Evolutionary conservation across 2,329 filamentous ascomycete species (phyloP).

Genomic region (Neopestalotiopsis sp.): DNA sequence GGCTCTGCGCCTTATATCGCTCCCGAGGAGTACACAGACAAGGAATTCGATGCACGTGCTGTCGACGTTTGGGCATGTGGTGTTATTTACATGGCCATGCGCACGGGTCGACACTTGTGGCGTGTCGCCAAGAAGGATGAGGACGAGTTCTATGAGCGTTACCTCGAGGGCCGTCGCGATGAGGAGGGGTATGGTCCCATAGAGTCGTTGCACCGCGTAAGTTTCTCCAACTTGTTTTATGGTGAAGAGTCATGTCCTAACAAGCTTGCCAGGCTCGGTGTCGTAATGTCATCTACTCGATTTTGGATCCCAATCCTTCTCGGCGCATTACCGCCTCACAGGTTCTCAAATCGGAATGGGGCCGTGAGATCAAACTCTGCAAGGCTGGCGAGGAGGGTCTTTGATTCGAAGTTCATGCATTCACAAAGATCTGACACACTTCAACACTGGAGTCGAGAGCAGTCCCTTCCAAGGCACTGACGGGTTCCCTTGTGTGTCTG

Average conservation of each 20-base stretch:
- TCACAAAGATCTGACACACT: neutral
- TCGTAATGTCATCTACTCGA: conserved; percentile 98
- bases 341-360: conserved; percentile 98
- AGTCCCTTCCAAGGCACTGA: neutral
- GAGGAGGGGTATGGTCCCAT: conserved; percentile 97
- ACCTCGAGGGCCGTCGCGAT: conserved; percentile 89
- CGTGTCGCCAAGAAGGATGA: conserved; percentile 96
- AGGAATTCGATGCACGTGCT: conserved; percentile 95
- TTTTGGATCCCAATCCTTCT: conserved; percentile 90
- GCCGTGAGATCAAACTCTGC: conserved; percentile 95
- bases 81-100: conserved; percentile 99
- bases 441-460: neutral
- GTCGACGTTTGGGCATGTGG: conserved; percentile 98
- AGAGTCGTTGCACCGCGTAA: conserved; percentile 91
- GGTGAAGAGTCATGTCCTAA: neutral
- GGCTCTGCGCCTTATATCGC: conserved; percentile 97
- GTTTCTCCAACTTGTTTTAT: conserved; percentile 41
- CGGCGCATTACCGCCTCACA: conserved; percentile 95
- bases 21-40: conserved; percentile 93
- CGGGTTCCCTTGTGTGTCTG: conserved; percentile 12
- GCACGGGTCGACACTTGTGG: conserved; percentile 94
- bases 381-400: conserved; percentile 96
- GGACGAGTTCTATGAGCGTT: conserved; percentile 95
- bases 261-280: conserved; percentile 77
- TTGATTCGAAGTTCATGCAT: conserved; percentile 45